Base-by-base conservation (phyloP, 129 eudicot species). In the Flaveria trinervia region DNA sequence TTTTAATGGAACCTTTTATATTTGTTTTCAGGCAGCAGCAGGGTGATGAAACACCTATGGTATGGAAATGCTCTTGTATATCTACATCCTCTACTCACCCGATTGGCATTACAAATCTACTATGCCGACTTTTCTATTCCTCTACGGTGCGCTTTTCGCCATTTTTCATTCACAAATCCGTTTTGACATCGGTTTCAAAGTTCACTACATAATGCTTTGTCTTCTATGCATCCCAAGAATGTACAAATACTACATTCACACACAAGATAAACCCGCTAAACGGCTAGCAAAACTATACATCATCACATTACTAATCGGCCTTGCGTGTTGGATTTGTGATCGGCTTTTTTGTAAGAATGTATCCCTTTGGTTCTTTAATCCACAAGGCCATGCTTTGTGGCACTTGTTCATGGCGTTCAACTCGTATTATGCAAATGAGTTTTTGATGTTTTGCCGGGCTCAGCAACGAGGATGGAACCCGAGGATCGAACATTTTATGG, bases 21-120 rank as follows among this genome's bases (percentile, higher is more conserved):
- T 20, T 20, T 68, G 17, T 62, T 80, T 71, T 77, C 85, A 91
- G 97, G 90, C 95, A 91, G 61, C 95, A 91, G 75, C 97, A 91
- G 77, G 93, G 95, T 61, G 97, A 91, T 68, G 97, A 92, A 80
- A 92, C 96, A 13, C 97, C 97, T 28, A 92, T 92, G 97, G 92
- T 89, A 4, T 92, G 97, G 97, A 92, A 81, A 87, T 92, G 97
- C 96, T 92, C 59, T 87, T 92, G 9, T 92, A 89, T 62, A 86
- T 92, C 83, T 92, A 92, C 91, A 92, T 92, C 62, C 88, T 92
- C 15, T 92, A 92, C 81, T 89, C 97, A 10, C 97, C 97, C 1
- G 97, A 92, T 84, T 92, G 97, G 97, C 97, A 92, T 75, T 92
- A 92, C 65, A 82, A 85, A 74, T 87, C 92, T 57, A 92, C 97